Conservation (phyloP, 306 rosid species). For the Quercus bicolor region DNA sequence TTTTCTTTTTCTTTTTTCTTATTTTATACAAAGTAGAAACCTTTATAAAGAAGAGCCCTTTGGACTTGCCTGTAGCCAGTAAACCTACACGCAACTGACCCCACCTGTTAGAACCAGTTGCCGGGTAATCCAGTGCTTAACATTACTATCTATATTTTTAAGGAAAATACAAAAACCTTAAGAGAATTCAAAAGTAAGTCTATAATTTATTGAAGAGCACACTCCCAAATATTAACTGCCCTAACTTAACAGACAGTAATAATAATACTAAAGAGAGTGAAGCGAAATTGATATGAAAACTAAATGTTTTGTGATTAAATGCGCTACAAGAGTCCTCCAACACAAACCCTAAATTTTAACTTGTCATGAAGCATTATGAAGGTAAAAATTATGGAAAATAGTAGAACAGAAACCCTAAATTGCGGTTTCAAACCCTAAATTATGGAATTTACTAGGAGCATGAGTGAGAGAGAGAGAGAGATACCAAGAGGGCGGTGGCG, state of each 20-base stretch:
- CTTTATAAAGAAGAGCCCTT: no score
- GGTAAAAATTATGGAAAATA: background rate
- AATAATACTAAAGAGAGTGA: background rate
- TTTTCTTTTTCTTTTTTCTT: no score
- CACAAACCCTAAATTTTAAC: background rate
- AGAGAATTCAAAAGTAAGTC: background rate
- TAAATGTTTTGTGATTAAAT: background rate
- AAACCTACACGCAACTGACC: no score
- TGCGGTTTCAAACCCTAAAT: background rate
- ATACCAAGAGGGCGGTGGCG: constrained; percentile 59
- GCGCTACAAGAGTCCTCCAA: background rate
- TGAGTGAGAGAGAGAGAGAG: constrained; percentile 6
- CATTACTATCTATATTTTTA: background rate
- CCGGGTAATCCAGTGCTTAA: no score
- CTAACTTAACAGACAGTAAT: background rate
- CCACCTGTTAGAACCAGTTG: no score
- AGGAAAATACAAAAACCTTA: background rate
- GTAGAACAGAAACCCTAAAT: background rate
- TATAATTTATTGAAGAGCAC: background rate
- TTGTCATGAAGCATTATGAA: background rate
- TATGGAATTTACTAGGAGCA: background rate
- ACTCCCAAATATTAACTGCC: no score
- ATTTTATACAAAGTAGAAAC: no score
- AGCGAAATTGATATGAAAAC: background rate
- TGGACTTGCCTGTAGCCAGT: no score